Percentiles rank a stretch among this genome's conserved stretches.
phyloP scores from a whole-genome alignment of 441 rosid species.

The Corymbia citriodora region DNA sequence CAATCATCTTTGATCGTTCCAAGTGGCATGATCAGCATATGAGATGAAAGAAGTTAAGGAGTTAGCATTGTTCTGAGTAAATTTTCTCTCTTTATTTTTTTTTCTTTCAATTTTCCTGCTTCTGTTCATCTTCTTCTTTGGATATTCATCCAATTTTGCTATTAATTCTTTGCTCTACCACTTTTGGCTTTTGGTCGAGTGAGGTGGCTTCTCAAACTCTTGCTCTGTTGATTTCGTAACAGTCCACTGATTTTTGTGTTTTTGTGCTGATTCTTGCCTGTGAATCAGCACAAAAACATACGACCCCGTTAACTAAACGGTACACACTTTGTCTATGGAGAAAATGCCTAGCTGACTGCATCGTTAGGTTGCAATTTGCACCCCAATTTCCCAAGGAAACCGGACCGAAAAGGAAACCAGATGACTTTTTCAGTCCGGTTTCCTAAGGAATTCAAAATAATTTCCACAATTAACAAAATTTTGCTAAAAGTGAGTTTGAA shows the following conservation, averaged over 20 bases:
- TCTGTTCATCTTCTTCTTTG: not conserved
- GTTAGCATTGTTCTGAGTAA: too few relatives aligned
- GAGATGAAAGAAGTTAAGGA: too few relatives aligned
- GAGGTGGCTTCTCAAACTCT: not conserved
- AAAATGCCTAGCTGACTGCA: not conserved
- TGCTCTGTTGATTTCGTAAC: not conserved
- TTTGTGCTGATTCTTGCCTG: not conserved
- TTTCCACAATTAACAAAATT: not conserved
- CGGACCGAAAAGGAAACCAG: not conserved
- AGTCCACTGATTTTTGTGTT: not conserved
- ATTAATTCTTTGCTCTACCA: not conserved
- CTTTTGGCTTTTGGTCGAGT: too few relatives aligned
- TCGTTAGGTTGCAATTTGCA: not conserved
- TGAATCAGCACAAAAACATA: too few relatives aligned
- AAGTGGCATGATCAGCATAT: fast-evolving
- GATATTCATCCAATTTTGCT: not conserved
- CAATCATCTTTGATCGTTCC: too few relatives aligned
- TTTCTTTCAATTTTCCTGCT: not conserved
- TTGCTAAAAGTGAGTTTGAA: not conserved
- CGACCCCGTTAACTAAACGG: not conserved
- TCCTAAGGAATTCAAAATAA: not conserved
- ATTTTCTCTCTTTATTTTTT: too few relatives aligned
- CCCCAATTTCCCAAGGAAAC: not conserved
- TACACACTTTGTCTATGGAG: not conserved
- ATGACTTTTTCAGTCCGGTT: not conserved